These are phyloP conservation scores for Metschnikowia arizonensis DNA, from an alignment of 805 yeast species.

Conservation along the genomic window DNA sequence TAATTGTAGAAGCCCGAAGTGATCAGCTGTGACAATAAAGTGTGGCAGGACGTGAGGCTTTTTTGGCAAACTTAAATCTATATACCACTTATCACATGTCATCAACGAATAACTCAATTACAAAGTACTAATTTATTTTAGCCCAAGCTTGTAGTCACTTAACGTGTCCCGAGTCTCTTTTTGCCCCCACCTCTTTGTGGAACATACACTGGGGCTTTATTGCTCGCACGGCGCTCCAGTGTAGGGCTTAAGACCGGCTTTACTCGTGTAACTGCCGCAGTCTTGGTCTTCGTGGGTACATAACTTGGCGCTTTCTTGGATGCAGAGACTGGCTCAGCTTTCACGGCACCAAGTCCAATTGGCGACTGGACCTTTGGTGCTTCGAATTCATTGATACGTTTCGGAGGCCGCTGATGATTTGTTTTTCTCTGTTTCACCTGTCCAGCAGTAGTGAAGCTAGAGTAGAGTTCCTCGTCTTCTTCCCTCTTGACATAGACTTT, in stretches of 20 bases:
- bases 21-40: no score
- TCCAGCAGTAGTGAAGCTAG: conserved; percentile 9
- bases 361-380: not conserved
- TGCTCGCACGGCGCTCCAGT: not conserved
- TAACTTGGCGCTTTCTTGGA: not conserved
- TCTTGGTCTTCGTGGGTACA: not conserved
- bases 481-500: conserved; percentile 8
- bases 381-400: not conserved
- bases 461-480: not conserved
- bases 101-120: no score
- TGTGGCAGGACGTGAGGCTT: no score
- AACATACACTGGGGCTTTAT: conserved; percentile 34
- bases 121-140: not conserved
- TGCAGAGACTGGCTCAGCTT: not conserved
- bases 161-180: conserved; percentile 14
- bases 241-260: not conserved
- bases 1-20: no score
- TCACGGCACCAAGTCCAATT: not conserved
- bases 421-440: conserved; percentile 1
- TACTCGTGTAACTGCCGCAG: not conserved
- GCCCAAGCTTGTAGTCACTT: not conserved
- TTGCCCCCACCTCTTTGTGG: conserved; percentile 24
- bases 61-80: no score
- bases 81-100: not conserved
- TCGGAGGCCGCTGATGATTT: not conserved